These are phyloP conservation scores for Hordeum marinum DNA, from an alignment of 176 grass and related monocot genomes.

Conservation along the genomic window DNA sequence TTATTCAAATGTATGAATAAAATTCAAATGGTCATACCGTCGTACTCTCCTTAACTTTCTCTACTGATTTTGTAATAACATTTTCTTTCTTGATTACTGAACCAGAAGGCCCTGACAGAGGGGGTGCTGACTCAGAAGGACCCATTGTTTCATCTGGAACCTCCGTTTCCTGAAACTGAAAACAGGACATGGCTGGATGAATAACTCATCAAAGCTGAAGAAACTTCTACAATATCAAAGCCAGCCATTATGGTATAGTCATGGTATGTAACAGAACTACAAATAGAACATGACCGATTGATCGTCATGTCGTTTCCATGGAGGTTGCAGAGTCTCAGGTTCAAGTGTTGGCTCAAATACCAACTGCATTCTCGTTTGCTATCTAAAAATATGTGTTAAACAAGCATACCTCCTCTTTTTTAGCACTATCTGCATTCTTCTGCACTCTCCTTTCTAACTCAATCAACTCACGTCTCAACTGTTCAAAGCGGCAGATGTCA, in stretches of 20 bases:
- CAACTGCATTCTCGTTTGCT: neutral
- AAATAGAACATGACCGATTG: constrained; percentile 10
- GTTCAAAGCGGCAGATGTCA: constrained; percentile 75
- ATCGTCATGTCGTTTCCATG: constrained; percentile 9
- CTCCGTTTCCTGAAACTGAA: constrained; percentile 57
- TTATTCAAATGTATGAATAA: constrained; percentile 10
- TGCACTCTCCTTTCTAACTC: constrained; percentile 94
- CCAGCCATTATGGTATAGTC: constrained; percentile 1
- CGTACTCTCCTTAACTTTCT: constrained; percentile 87
- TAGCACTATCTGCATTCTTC: constrained; percentile 58
- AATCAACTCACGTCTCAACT: constrained; percentile 68
- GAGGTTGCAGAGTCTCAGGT: constrained; percentile 2
- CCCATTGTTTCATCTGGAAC: constrained; percentile 29
- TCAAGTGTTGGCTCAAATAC: constrained; percentile 9
- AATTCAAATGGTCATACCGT: constrained; percentile 53
- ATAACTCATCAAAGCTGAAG: neutral
- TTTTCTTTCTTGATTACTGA: constrained; percentile 55
- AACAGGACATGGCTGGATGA: constrained; percentile 24
- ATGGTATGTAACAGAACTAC: constrained; percentile 23
- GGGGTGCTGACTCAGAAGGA: constrained; percentile 11
- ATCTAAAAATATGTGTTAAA: constrained; percentile 13
- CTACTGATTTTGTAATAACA: constrained; percentile 83
- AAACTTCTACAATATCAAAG: neutral
- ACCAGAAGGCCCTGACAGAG: constrained; percentile 19
- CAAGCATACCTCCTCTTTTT: constrained; percentile 64